Evolutionary conservation across 805 yeast genomes (phyloP), one percentile per base, ranked within the genome.

Genomic region (Wickerhamiella kurtzmanii): DNA sequence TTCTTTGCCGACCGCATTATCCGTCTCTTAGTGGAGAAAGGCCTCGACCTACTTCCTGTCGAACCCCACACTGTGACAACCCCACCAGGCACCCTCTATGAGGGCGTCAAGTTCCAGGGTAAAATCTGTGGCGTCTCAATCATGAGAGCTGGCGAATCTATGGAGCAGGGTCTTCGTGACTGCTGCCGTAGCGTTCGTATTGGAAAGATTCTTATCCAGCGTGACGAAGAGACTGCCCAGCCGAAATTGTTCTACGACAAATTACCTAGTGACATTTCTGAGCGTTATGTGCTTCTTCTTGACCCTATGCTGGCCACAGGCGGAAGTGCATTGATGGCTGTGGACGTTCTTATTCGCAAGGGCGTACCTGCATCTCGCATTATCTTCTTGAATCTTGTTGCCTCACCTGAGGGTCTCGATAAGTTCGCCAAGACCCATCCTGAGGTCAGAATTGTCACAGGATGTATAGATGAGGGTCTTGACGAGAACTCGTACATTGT

Each of bases 291-390:
- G 22, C 83, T 92, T 61, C 68, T 92, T 57, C 71, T 92, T 55
- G 99, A 92, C 61, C 98, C 99, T 48, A 83, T 92, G 94, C 75
- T 92, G 61, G 99, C 99, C 32, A 92, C 99, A 17, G 98, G 98
- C 55, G 98, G 98, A 44, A 83, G 95, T 51, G 98, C 97, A 17
- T 77, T 86, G 65, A 83, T 88, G 92, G 99, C 97, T 15, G 85
- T 88, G 16, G 95, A 92, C 51, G 96, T 92, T 16, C 70, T 92
- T 59, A 71, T 83, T 49, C 71, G 78, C 47, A 76, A 92, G 60
- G 97, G 98, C 44, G 97, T 89, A 43, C 78, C 78, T 48, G 80
- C 79, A 56, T 88, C 87, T 52, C 77, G 94, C 60, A 92, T 92
- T 55, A 73, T 86, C 63, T 92, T 92, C 62, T 72, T 92, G 65